phyloP scores from a whole-genome alignment of 306 rosid genomes.

The Cucurbita ficifolia region DNA sequence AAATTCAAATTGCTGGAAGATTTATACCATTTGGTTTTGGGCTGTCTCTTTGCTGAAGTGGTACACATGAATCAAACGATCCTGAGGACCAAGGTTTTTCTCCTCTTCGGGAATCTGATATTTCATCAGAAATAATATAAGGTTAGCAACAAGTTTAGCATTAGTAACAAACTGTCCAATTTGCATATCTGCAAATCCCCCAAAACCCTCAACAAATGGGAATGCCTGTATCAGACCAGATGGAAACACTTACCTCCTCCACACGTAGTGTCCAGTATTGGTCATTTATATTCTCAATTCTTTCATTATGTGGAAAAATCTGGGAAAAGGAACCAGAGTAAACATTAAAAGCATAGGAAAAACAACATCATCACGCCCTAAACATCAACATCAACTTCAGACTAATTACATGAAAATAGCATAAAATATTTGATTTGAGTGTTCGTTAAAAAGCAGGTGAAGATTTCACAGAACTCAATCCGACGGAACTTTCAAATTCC shows the following conservation, averaged over 20 bases:
- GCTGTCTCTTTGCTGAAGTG: conserved; percentile 67
- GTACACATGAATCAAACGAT: conserved; percentile 81
- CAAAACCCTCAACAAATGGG: neutral
- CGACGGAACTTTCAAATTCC: neutral
- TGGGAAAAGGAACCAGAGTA: conserved; percentile 11
- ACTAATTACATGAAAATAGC: neutral
- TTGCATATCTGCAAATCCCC: neutral
- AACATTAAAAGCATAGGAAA: neutral
- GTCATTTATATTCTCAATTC: conserved; percentile 66
- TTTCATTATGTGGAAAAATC: conserved; percentile 51
- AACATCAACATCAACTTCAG: neutral
- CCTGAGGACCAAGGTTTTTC: conserved; percentile 54
- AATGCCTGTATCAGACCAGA: neutral
- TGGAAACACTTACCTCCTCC: conserved; percentile 42
- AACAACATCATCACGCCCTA: neutral
- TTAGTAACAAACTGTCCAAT: neutral
- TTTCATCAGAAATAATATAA: neutral
- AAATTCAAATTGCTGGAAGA: neutral
- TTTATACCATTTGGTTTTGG: conserved; percentile 53
- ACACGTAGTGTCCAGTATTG: conserved; percentile 76
- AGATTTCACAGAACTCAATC: neutral
- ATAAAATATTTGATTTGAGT: neutral
- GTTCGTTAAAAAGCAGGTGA: neutral
- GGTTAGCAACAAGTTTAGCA: neutral
- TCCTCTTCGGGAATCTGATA: conserved; percentile 78